Base-by-base conservation (phyloP, 768 basidiomycete species). In the Leucocoprinus birnbaumii region DNA sequence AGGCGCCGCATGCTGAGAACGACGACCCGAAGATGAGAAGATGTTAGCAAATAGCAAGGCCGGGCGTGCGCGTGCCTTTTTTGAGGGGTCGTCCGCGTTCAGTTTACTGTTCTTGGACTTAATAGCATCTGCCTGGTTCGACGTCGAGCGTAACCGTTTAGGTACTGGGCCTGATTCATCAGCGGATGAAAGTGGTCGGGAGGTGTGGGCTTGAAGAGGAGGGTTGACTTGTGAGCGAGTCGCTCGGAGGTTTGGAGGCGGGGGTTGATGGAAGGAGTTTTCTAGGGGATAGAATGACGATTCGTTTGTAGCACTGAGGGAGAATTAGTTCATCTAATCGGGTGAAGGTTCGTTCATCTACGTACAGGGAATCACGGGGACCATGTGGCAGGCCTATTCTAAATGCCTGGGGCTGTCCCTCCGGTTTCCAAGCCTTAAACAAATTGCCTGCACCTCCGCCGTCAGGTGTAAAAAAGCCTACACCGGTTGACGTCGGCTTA, bases 41-140 rank as follows among this genome's bases (percentile, higher is more conserved):
- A 87, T 78, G 77, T 88, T 88, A 87, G 84, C 79, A 86, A 87
- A 83, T 76, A 82, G 85, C 81, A 88, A 80, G 80, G 84, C 86
- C 86, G 85, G 85, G 84, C 85, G 87, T 80, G 83, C 84, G 85
- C 87, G 84, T 89, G 85, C 89, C 89, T 91, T 91, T 87, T 89
- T 89, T 79, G 80, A 75, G 70, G 84, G 81, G 71, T 87, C 85
- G 73, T 86, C 86, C 64, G 78, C 69, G 66, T 73, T 73, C 63
- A 79, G 69, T 77, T 87, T 89, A 66, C 75, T 78, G 60, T 79
- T 70, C 69, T 85, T 86, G 49, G 76, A 66, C 68, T 82, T 85
- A 58, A 73, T 69, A 62, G 64, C 68, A 67, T 80, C 78, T 58
- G 76, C 71, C 59, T 82, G 82, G 57, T 78, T 80, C 13, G 74